Percentiles rank a stretch among this genome's conserved stretches.
Evolutionary conservation across 495 filamentous ascomycete genomes (phyloP).

Genomic region (Chaetomidium leptoderma): DNA sequence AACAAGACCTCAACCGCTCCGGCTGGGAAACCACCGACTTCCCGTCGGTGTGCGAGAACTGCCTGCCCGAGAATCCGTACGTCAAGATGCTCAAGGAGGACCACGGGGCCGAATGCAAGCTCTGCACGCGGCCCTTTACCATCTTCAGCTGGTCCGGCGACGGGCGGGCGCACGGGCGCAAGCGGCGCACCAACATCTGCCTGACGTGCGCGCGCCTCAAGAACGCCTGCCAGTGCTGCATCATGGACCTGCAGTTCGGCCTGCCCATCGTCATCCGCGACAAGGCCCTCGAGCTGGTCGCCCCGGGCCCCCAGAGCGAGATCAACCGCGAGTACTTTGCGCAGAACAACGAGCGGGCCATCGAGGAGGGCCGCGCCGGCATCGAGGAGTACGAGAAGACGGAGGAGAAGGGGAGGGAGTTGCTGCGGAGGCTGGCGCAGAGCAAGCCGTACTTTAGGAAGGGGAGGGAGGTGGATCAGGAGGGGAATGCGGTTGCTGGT

Average conservation of each 20-base stretch:
- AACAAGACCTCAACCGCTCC: slow-evolving; percentile 93
- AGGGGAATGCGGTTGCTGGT: slow-evolving; percentile 44
- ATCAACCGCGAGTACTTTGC: slow-evolving; percentile 97
- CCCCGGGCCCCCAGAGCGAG: slow-evolving; percentile 81
- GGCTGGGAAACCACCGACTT: slow-evolving; percentile 93
- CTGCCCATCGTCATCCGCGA: slow-evolving; percentile 89
- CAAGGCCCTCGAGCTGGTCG: slow-evolving; percentile 96
- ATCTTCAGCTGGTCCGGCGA: slow-evolving; percentile 91
- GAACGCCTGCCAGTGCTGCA: slow-evolving; percentile 98
- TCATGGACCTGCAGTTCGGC: slow-evolving; percentile 94
- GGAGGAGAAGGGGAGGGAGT: slow-evolving; percentile 89
- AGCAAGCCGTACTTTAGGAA: slow-evolving; percentile 94
- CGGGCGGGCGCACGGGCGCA: slow-evolving; percentile 70
- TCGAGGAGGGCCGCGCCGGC: slow-evolving; percentile 79
- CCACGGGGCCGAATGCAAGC: slow-evolving; percentile 74
- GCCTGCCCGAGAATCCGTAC: slow-evolving; percentile 93
- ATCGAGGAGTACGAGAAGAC: slow-evolving; percentile 90
- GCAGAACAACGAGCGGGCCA: slow-evolving; percentile 90
- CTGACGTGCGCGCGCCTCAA: slow-evolving; percentile 92
- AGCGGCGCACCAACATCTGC: slow-evolving; percentile 86
- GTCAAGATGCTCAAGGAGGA: slow-evolving; percentile 99
- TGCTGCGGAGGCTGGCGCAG: slow-evolving; percentile 77
- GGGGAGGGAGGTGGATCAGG: slow-evolving; percentile 59
- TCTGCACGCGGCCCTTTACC: slow-evolving; percentile 93
- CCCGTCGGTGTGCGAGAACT: slow-evolving; percentile 63